These are phyloP conservation scores for Russula foetens DNA, from an alignment of 768 basidiomycete genomes.

Conservation along the genomic window DNA sequence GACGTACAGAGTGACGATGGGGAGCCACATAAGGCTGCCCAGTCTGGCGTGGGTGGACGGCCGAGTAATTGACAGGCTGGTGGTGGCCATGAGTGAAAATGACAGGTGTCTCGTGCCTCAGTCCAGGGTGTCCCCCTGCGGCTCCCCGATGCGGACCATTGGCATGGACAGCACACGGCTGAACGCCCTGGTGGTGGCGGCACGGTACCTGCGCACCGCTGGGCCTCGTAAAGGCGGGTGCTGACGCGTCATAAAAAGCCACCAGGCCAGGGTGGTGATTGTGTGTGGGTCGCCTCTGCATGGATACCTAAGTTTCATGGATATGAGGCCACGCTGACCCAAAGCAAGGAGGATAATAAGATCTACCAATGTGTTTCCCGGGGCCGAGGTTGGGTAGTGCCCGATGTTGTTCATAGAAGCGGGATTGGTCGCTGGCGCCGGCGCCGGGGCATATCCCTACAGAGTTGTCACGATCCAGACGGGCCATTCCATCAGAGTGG, in stretches of 20 bases:
- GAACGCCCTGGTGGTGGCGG: neutral
- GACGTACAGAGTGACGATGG: neutral
- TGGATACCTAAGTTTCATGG: neutral
- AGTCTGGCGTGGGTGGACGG: neutral
- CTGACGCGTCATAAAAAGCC: neutral
- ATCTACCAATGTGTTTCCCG: neutral
- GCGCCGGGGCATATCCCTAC: no score
- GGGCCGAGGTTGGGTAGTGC: neutral
- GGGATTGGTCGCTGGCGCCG: no score
- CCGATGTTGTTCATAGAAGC: neutral
- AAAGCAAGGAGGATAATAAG: neutral
- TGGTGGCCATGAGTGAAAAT: no score
- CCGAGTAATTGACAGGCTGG: neutral
- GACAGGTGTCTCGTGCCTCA: no score
- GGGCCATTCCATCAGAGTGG: no score
- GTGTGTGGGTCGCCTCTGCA: neutral
- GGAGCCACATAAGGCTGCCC: neutral
- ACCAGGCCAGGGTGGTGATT: neutral
- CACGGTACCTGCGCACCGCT: neutral
- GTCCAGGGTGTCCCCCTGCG: neutral
- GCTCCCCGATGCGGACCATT: no score
- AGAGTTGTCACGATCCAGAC: no score
- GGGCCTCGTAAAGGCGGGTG: no score
- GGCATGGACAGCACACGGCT: neutral
- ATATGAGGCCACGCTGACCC: neutral